Conservation (phyloP, 78 protist genomes). For the Dictyostelium brefeldianum region DNA sequence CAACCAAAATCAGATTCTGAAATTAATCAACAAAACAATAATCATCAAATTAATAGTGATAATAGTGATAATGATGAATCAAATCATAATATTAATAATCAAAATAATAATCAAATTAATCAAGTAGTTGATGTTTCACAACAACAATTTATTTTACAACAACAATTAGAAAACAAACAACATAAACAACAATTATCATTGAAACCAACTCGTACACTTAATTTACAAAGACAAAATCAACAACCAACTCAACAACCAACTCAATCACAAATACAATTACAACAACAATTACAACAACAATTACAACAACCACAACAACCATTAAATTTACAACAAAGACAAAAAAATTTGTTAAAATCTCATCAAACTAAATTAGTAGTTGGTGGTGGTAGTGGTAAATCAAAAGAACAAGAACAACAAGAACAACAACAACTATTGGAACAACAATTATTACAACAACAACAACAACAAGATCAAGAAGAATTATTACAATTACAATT, state of each 20-base stretch:
- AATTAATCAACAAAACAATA: background rate
- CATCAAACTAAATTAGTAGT: too few relatives aligned
- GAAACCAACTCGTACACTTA: background rate
- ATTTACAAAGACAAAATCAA: background rate
- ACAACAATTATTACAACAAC: background rate
- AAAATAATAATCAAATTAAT: background rate
- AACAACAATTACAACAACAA: slow-evolving; percentile 5
- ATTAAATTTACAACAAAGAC: slow-evolving; percentile 9
- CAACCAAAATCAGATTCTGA: background rate
- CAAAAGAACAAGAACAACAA: background rate
- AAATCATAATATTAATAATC: background rate
- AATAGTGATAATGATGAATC: background rate
- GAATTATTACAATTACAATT: background rate
- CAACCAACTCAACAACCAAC: background rate
- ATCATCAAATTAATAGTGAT: background rate
- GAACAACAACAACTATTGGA: background rate
- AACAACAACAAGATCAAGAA: background rate
- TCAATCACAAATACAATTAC: background rate
- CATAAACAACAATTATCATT: background rate
- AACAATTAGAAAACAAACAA: background rate
- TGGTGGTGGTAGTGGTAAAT: background rate
- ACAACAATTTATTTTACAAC: background rate
- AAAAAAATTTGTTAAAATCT: background rate
- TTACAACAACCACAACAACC: background rate
- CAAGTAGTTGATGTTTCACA: background rate